Conservation (phyloP, 2,329 filamentous ascomycete genomes). For the Helotiales sp. region DNA sequence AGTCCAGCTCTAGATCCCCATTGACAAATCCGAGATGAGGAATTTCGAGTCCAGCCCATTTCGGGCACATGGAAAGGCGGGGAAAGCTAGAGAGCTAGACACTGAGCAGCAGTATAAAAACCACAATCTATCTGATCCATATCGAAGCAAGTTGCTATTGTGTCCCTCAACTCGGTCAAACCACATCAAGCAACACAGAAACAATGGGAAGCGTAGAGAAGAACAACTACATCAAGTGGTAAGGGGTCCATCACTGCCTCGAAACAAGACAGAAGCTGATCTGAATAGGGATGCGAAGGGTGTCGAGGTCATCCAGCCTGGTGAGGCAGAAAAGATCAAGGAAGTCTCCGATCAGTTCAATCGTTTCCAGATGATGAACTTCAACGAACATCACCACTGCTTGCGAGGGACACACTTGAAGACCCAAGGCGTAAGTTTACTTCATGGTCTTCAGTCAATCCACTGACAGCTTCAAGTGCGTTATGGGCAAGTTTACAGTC, state of each 20-base stretch:
- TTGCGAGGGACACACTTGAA: constrained; percentile 19
- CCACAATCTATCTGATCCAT: neutral
- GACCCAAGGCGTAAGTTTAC: constrained; percentile 16
- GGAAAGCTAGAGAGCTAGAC: neutral
- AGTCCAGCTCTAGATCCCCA: neutral
- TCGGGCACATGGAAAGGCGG: neutral
- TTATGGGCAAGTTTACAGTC: constrained; percentile 21
- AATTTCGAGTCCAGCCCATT: neutral
- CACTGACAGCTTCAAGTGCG: constrained; percentile 11
- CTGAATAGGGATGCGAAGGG: constrained; percentile 13
- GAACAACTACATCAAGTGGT: constrained; percentile 20
- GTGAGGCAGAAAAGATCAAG: constrained; percentile 19
- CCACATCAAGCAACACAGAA: neutral
- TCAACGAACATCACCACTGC: constrained; percentile 23
- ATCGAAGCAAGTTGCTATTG: neutral
- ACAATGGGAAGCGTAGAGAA: constrained; percentile 3
- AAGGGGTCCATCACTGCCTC: neutral
- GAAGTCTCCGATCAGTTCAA: constrained; percentile 22
- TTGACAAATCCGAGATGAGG: neutral
- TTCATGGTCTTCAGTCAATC: neutral
- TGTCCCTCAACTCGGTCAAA: neutral
- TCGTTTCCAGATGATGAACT: constrained; percentile 23
- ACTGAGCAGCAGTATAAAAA: neutral
- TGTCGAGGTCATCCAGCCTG: constrained; percentile 19
- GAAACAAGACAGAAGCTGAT: neutral